These are phyloP conservation scores for Cucurbitaria berberidis DNA, from an alignment of 2,329 filamentous ascomycete genomes.

Conservation along the genomic window DNA sequence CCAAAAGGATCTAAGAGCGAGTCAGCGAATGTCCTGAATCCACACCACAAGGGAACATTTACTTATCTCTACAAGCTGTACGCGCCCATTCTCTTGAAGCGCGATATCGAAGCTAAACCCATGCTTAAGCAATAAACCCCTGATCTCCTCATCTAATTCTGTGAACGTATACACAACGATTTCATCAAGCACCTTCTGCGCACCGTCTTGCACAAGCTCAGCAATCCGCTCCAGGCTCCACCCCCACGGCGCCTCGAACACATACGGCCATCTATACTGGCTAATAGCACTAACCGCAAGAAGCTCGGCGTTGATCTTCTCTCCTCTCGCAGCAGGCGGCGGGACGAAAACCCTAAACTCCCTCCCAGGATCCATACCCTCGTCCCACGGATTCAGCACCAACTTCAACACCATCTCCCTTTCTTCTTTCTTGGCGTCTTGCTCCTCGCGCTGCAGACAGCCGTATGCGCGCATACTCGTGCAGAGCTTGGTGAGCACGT, in stretches of 20 bases:
- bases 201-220: slow-evolving; percentile 1
- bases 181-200: neutral
- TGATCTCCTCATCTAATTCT: slow-evolving; percentile 7
- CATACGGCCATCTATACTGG: slow-evolving; percentile 18
- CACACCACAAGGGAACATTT: too few relatives aligned
- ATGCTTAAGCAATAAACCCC: slow-evolving; percentile 42
- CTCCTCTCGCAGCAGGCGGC: slow-evolving; percentile 29
- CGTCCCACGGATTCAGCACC: slow-evolving; percentile 53
- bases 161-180: slow-evolving; percentile 3
- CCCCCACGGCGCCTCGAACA: slow-evolving; percentile 5
- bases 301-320: neutral
- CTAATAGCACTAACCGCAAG: slow-evolving; percentile 14
- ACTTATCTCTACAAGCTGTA: slow-evolving; percentile 53
- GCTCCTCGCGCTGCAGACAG: slow-evolving; percentile 31
- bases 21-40: too few relatives aligned
- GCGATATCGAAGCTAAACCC: slow-evolving; percentile 55
- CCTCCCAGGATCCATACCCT: slow-evolving; percentile 44
- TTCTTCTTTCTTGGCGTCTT: slow-evolving; percentile 25
- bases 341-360: slow-evolving; percentile 57
- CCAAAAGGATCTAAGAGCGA: slow-evolving; percentile 49
- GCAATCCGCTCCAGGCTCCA: neutral
- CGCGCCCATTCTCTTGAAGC: slow-evolving; percentile 38
- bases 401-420: slow-evolving; percentile 33
- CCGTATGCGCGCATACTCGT: slow-evolving; percentile 49
- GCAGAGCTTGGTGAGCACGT: slow-evolving; percentile 40